Percentiles rank a stretch among this genome's conserved stretches.
These are phyloP conservation scores for Calonectria leucothoes DNA, from an alignment of 2,329 filamentous ascomycete genomes.

Conservation along the genomic window DNA sequence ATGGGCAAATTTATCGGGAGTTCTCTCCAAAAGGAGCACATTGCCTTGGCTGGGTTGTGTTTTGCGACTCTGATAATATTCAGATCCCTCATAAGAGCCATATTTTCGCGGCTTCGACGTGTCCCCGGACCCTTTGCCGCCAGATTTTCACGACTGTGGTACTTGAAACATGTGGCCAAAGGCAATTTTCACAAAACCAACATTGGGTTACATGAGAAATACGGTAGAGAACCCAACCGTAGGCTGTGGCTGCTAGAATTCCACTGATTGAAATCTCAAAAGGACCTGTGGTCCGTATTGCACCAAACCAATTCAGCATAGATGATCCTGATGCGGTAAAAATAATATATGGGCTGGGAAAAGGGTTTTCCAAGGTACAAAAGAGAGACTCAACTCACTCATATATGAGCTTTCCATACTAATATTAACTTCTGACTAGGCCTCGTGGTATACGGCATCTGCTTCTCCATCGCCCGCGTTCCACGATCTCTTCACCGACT, in stretches of 20 bases:
- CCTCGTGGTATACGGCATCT: slow-evolving; percentile 15
- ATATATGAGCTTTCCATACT: not conserved
- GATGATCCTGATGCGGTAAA: slow-evolving; percentile 14
- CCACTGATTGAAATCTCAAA: not conserved
- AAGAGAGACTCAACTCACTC: too few species aligned
- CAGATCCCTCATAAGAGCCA: not conserved
- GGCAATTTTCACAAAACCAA: slow-evolving; percentile 3
- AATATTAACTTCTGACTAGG: not conserved
- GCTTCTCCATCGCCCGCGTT: not conserved
- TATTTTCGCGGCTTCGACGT: not conserved
- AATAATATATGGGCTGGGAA: slow-evolving; percentile 4
- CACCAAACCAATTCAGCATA: slow-evolving; percentile 14
- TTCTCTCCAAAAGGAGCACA: not conserved
- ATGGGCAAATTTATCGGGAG: not conserved
- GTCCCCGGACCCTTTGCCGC: not conserved
- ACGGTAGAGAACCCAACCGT: not conserved
- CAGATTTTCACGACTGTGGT: slow-evolving; percentile 1
- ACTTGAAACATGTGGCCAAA: not conserved
- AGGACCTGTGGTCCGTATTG: slow-evolving; percentile 17
- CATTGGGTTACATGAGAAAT: not conserved
- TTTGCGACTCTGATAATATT: not conserved
- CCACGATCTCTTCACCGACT: slow-evolving; percentile 13
- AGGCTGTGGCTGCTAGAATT: not conserved
- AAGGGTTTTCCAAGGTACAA: not conserved
- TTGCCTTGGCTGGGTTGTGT: not conserved